A percentile compares a stretch with the other conserved stretches of the same genome.
phyloP scores from a whole-genome alignment of 106 monocot species.

The Apostasia ramifera region DNA sequence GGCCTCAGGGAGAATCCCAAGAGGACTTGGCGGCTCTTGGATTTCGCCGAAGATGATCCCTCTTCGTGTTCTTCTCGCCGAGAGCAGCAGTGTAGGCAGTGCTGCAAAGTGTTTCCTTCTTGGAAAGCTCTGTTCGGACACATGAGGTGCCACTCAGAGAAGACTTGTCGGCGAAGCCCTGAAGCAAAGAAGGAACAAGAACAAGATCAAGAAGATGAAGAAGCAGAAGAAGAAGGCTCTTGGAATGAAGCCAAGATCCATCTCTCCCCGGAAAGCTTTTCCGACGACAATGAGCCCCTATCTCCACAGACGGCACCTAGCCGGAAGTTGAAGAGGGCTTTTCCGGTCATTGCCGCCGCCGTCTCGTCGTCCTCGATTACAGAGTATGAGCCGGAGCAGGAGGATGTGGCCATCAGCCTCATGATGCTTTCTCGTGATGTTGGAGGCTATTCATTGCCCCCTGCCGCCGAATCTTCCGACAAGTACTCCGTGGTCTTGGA shows the following conservation, averaged over 20 bases:
- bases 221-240: neutral
- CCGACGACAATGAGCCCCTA: neutral
- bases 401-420: constrained; percentile 40
- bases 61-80: neutral
- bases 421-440: constrained; percentile 55
- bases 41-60: neutral
- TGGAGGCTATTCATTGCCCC: neutral
- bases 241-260: neutral
- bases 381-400: constrained; percentile 25
- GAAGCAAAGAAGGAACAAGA: neutral
- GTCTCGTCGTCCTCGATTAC: neutral
- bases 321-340: constrained; percentile 6
- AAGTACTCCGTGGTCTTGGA: constrained; percentile 10
- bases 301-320: constrained; percentile 3
- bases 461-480: constrained; percentile 1
- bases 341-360: neutral
- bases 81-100: constrained; percentile 15
- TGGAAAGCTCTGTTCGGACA: constrained; percentile 40
- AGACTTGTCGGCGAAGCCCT: neutral
- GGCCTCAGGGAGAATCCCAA: constrained; percentile 48
- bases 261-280: neutral
- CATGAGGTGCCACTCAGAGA: constrained; percentile 36
- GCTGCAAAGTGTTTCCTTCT: constrained; percentile 25
- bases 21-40: constrained; percentile 29
- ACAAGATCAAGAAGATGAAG: neutral